A percentile compares a stretch with the other conserved stretches of the same genome.
Conservation (phyloP, 1,284 basidiomycete genomes). For the Vanrija sp. region DNA sequence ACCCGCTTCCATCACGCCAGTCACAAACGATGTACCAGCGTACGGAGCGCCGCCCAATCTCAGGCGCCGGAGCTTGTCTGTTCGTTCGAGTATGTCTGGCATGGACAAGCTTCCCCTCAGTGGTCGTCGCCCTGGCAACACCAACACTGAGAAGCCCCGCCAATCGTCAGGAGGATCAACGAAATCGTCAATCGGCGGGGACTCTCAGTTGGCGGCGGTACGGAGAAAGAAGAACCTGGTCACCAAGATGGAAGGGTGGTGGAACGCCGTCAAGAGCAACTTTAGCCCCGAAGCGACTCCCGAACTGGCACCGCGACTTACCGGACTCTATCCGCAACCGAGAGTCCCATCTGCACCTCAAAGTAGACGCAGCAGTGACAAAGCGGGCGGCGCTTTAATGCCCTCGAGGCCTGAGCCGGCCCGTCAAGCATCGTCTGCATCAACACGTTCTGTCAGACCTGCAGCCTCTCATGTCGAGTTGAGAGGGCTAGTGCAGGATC, state of each 20-base stretch:
- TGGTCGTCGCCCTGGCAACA: constrained; percentile 1
- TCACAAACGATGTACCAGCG: constrained; percentile 20
- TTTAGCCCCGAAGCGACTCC: constrained; percentile 30
- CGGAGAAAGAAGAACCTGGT: constrained; percentile 48
- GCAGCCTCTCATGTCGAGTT: constrained; percentile 33
- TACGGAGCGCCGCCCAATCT: neutral
- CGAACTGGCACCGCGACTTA: constrained; percentile 11
- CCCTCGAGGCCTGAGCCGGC: constrained; percentile 25
- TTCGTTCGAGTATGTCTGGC: constrained; percentile 30
- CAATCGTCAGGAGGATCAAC: constrained; percentile 34
- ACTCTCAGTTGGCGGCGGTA: constrained; percentile 4
- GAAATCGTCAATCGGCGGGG: constrained; percentile 5
- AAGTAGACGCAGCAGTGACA: constrained; percentile 31
- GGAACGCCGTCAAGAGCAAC: constrained; percentile 51
- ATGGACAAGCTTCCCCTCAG: constrained; percentile 33
- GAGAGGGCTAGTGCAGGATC: neutral
- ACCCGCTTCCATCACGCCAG: constrained; percentile 15
- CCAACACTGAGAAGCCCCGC: constrained; percentile 23
- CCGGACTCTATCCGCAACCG: constrained; percentile 15
- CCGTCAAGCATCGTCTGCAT: constrained; percentile 23
- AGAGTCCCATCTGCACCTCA: constrained; percentile 36
- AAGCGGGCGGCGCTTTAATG: constrained; percentile 2
- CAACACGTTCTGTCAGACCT: constrained; percentile 24
- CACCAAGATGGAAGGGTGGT: constrained; percentile 52
- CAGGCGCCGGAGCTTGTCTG: constrained; percentile 33